Base-by-base conservation (phyloP, 192 early-diverging fungal genomes). In the Dispira parvispora region DNA sequence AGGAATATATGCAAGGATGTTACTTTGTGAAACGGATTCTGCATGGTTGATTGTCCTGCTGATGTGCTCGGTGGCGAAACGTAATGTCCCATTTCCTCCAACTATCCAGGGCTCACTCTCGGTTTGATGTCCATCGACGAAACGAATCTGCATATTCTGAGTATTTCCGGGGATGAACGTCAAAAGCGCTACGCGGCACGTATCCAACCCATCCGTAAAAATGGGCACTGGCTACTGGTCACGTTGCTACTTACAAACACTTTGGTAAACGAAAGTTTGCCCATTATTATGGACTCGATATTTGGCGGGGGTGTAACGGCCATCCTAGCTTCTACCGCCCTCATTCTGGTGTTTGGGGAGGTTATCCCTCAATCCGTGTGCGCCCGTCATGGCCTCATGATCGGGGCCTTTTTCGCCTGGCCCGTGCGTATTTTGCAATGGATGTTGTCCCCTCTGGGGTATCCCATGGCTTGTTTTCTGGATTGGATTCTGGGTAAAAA, bases 291-390 rank as follows among this genome's bases (percentile, higher is more conserved):
- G 62, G 82, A 93, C 64, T 80, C 79, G 14, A 77, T 90, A 3
- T 76, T 84, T 32, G 84, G 85, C 13, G 84, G 83, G 52, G 92
- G 90, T 0, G 74, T 85, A 55, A 78, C 80, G 21, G 96, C 94
- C 26, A 84, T 99, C 21, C 65, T 96, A 6, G 80, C 88, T 16
- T 94, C 92, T 8, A 96, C 91, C 1, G 81, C 80, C 0, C 71
- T 93, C 45, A 90, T 99, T 64, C 88, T 99, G 12, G 64, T 96
- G 45, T 97, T 94, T 75, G 90, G 96, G 64, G 96, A 98, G 81
- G 89, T 96, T 56, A 87, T 97, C 61, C 92, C 94, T 21, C 92
- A 95, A 65, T 86, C 92, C 11, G 74, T 94, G 9, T 95, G 91
- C 63, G 82, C 91, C 9, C 79, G 87, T 11, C 83, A 94, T 69